Percentiles rank a stretch among this genome's conserved stretches.
These are phyloP conservation scores for Phytopythium vexans DNA, from an alignment of 352 stramenopile species.

Conservation along the genomic window DNA sequence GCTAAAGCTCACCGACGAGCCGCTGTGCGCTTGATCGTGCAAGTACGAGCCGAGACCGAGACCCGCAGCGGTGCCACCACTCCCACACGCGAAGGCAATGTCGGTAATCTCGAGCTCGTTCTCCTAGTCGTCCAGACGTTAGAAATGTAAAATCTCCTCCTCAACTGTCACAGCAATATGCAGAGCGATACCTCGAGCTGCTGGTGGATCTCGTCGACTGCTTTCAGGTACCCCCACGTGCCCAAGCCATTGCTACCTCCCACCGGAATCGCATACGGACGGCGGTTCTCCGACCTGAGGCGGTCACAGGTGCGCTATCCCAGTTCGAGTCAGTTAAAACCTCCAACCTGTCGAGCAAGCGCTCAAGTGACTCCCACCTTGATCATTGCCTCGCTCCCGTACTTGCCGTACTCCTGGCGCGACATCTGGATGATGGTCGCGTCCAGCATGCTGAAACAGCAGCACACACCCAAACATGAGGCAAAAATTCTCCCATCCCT, in stretches of 20 bases:
- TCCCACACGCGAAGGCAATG: constrained; percentile 84
- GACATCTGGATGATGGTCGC: constrained; percentile 79
- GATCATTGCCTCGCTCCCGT: constrained; percentile 80
- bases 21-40: constrained; percentile 33
- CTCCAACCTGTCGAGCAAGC: not conserved
- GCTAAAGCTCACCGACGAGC: constrained; percentile 38
- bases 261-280: constrained; percentile 80
- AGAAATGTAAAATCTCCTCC: not conserved
- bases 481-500: too few species aligned
- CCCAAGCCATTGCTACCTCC: constrained; percentile 91
- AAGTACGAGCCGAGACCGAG: constrained; percentile 74
- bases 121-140: constrained; percentile 16
- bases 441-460: constrained; percentile 54
- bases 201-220: constrained; percentile 86
- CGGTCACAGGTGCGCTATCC: constrained; percentile 57
- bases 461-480: not conserved
- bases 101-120: constrained; percentile 61
- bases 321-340: not conserved
- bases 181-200: constrained; percentile 43
- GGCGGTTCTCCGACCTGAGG: constrained; percentile 46
- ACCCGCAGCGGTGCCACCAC: constrained; percentile 73
- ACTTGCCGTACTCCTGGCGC: constrained; percentile 73
- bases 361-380: constrained; percentile 24
- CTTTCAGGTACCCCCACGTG: constrained; percentile 93
- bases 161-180: not conserved